Evolutionary conservation across 306 rosid genomes (phyloP), one percentile per base, ranked within the genome.

Genomic region (Echinosophora koreensis): DNA sequence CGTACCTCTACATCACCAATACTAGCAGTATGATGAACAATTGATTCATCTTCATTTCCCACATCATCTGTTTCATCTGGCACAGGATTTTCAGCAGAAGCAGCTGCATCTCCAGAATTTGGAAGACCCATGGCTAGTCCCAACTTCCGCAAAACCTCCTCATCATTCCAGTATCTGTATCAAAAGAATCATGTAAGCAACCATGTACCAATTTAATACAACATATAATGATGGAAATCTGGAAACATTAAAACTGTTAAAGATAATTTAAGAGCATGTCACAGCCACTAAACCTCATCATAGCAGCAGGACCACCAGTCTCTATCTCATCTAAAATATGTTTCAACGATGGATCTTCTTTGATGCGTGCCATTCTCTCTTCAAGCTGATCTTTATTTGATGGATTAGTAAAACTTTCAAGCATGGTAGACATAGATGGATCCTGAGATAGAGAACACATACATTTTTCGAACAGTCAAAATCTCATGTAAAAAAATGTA

Each of bases 251-350:
- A 44, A 80, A 70, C 77, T 57, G 42, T 22, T n/a, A 35, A 57
- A 68, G 56, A 83, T 28, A 60, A 60, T 39, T 3, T 11, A 38
- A 34, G 47, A 42, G 5, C 30, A 50, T 13, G n/a, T 12, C 22
- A 34, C 56, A 73, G n/a, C 44, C 71, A 80, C 50, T 78, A 76
- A 67, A 96, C 99, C 92, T 96, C 99, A 96, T 92, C 99, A 96
- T 96, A 62, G 98, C 97, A 80, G 97, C 89, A 34, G 97, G 98
- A 74, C 99, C 99, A 65, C 98, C 99, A 22, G 81, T 83, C 84
- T 96, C 99, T 83, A 96, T 96, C 85, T 96, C 98, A 28, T 96
- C 99, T 80, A 96, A 86, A 81, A 96, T 92, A 77, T 90, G 97
- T 85, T 92, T 96, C 89, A 96, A 77, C 47, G 99, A 96, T 57